These are phyloP conservation scores for Lactarius psammicola DNA, from an alignment of 768 basidiomycete genomes.

Conservation along the genomic window DNA sequence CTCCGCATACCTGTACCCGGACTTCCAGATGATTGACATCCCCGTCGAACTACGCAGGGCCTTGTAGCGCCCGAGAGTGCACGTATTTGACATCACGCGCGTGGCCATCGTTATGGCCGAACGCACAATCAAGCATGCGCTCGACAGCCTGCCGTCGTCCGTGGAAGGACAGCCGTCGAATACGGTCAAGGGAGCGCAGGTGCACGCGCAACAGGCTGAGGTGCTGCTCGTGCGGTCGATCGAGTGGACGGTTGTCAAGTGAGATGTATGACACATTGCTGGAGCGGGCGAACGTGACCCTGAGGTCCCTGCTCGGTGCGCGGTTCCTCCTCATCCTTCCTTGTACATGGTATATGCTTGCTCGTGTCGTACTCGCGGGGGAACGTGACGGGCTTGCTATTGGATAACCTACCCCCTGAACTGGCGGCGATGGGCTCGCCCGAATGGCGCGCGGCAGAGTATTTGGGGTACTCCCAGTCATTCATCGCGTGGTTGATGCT, in stretches of 20 bases:
- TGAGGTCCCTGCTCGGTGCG: conserved; percentile 87
- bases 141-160: conserved; percentile 42
- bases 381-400: conserved; percentile 64
- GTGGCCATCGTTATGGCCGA: conserved; percentile 84
- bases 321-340: conserved; percentile 3
- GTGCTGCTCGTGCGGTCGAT: conserved; percentile 75
- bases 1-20: conserved; percentile 91
- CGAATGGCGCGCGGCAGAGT: conserved; percentile 71
- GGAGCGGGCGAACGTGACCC: conserved; percentile 81
- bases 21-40: conserved; percentile 77
- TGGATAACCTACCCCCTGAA: conserved; percentile 61
- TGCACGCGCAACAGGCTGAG: conserved; percentile 52
- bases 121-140: conserved; percentile 66
- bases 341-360: background rate
- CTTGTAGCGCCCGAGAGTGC: conserved; percentile 72
- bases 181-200: conserved; percentile 16
- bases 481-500: conserved; percentile 71
- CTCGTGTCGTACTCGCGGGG: conserved; percentile 47
- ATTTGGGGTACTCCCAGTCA: conserved; percentile 76
- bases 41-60: conserved; percentile 71
- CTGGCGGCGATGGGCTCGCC: conserved; percentile 61
- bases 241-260: conserved; percentile 85
- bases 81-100: conserved; percentile 76
- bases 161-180: conserved; percentile 19
- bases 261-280: conserved; percentile 75